A percentile compares a stretch with the other conserved stretches of the same genome.
These are phyloP conservation scores for Zymoseptoria passerinii DNA, from an alignment of 2,329 filamentous ascomycete genomes.

Conservation along the genomic window DNA sequence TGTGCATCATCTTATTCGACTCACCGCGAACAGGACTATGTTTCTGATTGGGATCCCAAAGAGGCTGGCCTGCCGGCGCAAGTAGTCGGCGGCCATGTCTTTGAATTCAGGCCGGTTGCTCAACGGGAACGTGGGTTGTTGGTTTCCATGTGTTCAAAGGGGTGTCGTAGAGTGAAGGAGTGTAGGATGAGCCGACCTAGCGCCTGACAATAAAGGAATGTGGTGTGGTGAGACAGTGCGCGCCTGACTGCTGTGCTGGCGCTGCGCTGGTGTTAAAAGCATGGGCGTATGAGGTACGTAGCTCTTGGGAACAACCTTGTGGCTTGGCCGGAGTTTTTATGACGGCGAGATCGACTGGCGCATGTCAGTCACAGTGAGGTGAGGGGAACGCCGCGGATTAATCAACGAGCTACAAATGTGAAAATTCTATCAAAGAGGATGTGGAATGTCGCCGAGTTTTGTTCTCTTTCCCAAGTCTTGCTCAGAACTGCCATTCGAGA, in stretches of 20 bases:
- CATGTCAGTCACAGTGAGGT: too few relatives aligned
- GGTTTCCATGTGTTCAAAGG: neutral
- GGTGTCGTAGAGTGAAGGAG: neutral
- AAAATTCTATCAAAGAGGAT: neutral
- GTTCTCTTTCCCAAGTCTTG: too few relatives aligned
- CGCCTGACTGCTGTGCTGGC: neutral
- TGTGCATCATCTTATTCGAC: conserved; percentile 8
- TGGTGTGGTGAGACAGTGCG: neutral
- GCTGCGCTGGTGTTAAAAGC: neutral
- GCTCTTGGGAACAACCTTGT: neutral
- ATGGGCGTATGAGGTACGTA: neutral
- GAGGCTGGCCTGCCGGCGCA: conserved; percentile 24
- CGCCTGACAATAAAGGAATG: neutral
- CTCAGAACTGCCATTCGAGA: too few relatives aligned
- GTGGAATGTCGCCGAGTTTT: neutral
- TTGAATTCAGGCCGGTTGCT: neutral
- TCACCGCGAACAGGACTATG: conserved; percentile 55
- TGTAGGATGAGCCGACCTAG: conserved; percentile 1
- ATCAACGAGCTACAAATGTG: neutral
- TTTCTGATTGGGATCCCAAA: conserved; percentile 59
- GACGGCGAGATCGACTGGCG: neutral
- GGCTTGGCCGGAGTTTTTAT: neutral
- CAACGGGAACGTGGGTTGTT: neutral
- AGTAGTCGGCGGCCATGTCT: conserved; percentile 11
- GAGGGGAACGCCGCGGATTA: neutral